Conservation (phyloP, 2,329 filamentous ascomycete genomes). For the Fusarium annulatum region DNA sequence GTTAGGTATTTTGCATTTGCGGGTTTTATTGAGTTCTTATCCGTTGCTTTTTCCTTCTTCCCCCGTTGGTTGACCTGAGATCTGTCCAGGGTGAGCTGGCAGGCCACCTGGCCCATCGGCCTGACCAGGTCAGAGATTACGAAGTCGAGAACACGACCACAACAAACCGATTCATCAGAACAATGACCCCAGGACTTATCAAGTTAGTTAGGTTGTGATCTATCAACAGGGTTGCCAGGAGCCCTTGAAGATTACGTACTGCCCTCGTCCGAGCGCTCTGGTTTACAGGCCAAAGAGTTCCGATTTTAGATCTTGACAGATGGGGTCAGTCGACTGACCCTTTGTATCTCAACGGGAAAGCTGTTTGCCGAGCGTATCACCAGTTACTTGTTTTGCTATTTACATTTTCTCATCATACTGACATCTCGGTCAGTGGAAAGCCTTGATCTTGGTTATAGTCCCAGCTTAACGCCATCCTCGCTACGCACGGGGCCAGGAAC, state of each 20-base stretch:
- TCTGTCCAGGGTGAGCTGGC: slow-evolving; percentile 35
- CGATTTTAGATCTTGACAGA: slow-evolving; percentile 32
- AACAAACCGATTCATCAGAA: slow-evolving; percentile 24
- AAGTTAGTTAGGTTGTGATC: slow-evolving; percentile 20
- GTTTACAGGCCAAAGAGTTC: slow-evolving; percentile 3
- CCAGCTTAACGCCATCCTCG: slow-evolving; percentile 16
- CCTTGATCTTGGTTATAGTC: not conserved
- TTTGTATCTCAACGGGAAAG: not conserved
- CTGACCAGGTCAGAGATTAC: slow-evolving; percentile 26
- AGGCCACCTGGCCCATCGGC: slow-evolving; percentile 13
- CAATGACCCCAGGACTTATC: not conserved
- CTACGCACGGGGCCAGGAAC: slow-evolving; percentile 33
- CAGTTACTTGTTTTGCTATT: slow-evolving; percentile 8
- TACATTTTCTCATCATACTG: not conserved
- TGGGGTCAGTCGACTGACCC: slow-evolving; percentile 4
- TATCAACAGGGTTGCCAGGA: slow-evolving; percentile 6
- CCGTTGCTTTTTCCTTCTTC: slow-evolving; percentile 9
- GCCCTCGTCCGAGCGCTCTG: slow-evolving; percentile 19
- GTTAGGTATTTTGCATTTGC: slow-evolving; percentile 12
- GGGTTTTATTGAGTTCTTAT: slow-evolving; percentile 5
- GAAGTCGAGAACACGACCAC: slow-evolving; percentile 33
- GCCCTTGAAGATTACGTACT: slow-evolving; percentile 36
- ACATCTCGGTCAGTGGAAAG: not conserved
- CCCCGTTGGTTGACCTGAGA: slow-evolving; percentile 39
- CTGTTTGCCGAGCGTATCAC: not conserved